Evolutionary conservation across 2,329 filamentous ascomycete genomes (phyloP).

Genomic region (Alternaria tenuissima): DNA sequence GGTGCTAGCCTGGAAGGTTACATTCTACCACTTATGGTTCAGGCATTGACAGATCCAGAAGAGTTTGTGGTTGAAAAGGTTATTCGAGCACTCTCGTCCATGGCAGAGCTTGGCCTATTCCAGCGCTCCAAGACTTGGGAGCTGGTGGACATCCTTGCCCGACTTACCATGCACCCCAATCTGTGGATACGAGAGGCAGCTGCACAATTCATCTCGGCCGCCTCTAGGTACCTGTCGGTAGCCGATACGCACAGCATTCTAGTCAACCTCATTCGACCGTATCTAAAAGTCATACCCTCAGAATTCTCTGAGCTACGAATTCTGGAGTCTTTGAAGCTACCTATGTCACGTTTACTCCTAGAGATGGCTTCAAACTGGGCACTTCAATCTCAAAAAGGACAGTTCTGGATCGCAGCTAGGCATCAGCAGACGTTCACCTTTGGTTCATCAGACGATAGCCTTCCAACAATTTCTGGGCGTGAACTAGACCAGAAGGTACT

Average conservation of each 20-base stretch:
- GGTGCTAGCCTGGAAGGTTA: constrained; percentile 92
- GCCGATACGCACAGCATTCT: constrained; percentile 87
- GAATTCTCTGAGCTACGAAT: constrained; percentile 76
- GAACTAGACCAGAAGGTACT: constrained; percentile 67
- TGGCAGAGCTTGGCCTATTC: constrained; percentile 87
- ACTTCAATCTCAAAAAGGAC: constrained; percentile 76
- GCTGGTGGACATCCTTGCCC: constrained; percentile 79
- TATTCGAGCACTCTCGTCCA: constrained; percentile 83
- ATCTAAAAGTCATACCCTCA: constrained; percentile 76
- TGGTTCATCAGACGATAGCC: constrained; percentile 63
- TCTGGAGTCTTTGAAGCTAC: constrained; percentile 83
- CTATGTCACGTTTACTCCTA: constrained; percentile 79
- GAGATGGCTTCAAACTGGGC: constrained; percentile 91
- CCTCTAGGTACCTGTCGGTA: constrained; percentile 75
- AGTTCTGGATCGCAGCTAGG: constrained; percentile 85
- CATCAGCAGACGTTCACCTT: constrained; percentile 75
- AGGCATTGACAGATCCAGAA: constrained; percentile 90
- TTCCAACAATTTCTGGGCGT: constrained; percentile 64
- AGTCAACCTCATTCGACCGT: constrained; percentile 80
- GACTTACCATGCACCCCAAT: constrained; percentile 93
- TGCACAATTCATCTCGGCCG: constrained; percentile 80
- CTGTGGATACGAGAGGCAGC: constrained; percentile 94
- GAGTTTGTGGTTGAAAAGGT: constrained; percentile 94
- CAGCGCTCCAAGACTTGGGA: constrained; percentile 88
- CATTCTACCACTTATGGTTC: constrained; percentile 93